phyloP scores from a whole-genome alignment of 345 rosid genomes.

The Camelina hispida region DNA sequence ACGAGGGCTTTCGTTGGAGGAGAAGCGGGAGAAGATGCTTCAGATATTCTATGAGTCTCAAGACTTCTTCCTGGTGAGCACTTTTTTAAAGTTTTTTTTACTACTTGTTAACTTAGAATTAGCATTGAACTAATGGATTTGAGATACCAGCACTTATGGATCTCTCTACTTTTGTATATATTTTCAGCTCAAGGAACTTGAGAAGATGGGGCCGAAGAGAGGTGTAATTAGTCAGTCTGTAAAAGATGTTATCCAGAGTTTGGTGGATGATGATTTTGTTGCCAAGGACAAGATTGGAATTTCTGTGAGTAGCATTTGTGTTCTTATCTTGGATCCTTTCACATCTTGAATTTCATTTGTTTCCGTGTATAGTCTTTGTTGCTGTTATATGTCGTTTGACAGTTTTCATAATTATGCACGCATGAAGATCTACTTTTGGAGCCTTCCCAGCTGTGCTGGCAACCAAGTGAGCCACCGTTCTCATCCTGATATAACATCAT shows the following conservation, averaged over 20 bases:
- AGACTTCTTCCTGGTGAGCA: too few species aligned
- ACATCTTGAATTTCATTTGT: conserved; percentile 4
- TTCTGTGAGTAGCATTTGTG: conserved; percentile 61
- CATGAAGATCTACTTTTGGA: conserved; percentile 90
- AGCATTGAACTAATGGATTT: neutral
- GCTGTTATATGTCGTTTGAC: neutral
- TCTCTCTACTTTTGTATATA: conserved; percentile 12
- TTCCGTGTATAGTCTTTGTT: conserved; percentile 1
- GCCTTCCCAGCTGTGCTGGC: conserved; percentile 96
- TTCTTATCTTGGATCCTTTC: conserved; percentile 9
- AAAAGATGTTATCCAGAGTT: conserved; percentile 91
- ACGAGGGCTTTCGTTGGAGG: conserved; percentile 97
- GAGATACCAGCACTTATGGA: neutral
- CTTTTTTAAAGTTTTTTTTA: neutral
- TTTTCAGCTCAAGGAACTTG: conserved; percentile 87
- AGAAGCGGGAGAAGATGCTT: conserved; percentile 93
- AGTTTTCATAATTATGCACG: conserved; percentile 5
- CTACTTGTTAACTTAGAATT: neutral
- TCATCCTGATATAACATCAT: conserved; percentile 17
- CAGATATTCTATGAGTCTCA: conserved; percentile 84
- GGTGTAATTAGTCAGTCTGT: conserved; percentile 94
- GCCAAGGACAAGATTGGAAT: conserved; percentile 91
- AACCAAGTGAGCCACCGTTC: conserved; percentile 66
- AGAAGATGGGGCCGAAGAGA: conserved; percentile 85
- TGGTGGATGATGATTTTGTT: conserved; percentile 94